phyloP scores from a whole-genome alignment of 202 grass and related monocot species.

The Setaria viridis region DNA sequence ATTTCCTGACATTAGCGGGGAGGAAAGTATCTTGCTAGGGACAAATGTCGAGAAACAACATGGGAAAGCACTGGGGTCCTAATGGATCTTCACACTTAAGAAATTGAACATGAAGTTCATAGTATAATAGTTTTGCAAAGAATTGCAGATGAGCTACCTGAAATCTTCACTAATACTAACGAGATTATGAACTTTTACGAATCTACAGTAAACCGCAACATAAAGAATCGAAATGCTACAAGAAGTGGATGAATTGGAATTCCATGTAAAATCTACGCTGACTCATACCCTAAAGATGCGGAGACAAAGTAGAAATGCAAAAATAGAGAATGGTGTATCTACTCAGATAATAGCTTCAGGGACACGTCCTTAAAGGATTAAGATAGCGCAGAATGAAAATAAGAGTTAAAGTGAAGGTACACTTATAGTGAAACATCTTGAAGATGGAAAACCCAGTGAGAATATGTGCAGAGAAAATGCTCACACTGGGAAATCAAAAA shows the following conservation, averaged over 20 bases:
- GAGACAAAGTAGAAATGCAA: background rate
- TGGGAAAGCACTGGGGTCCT: background rate
- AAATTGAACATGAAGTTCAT: background rate
- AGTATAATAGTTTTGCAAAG: constrained; percentile 4
- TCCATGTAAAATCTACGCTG: background rate
- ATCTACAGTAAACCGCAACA: background rate
- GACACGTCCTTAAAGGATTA: background rate
- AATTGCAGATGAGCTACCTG: background rate
- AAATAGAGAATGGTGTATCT: background rate
- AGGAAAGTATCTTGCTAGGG: background rate
- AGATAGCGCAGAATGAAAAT: background rate
- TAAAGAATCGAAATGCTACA: background rate
- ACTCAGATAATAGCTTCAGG: background rate
- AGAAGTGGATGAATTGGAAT: constrained; percentile 3
- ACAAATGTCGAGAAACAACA: background rate
- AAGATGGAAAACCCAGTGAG: background rate
- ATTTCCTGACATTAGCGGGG: background rate
- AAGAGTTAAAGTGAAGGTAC: background rate
- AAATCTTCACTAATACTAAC: constrained; percentile 2
- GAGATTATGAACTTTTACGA: background rate
- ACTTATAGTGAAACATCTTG: background rate
- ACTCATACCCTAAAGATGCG: background rate
- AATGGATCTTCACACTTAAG: background rate
- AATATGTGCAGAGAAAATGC: background rate
- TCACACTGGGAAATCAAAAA: background rate